Conservation (phyloP, 352 stramenopile genomes). For the Phytophthora melonis region DNA sequence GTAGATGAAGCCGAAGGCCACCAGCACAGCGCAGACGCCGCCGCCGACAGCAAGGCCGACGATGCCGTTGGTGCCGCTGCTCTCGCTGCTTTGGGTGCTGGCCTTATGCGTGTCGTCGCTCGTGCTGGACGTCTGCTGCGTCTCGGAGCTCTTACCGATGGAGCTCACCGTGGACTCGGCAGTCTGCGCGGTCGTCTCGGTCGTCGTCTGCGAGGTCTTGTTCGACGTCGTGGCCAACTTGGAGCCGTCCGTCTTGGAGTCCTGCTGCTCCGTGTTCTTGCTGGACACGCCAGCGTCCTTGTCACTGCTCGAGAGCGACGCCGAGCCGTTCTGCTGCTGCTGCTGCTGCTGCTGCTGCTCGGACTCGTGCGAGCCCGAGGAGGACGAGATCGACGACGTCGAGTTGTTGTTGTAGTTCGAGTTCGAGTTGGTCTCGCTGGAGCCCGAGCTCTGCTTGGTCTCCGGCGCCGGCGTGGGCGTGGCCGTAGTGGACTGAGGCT, state of each 20-base stretch:
- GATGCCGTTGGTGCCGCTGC: neutral
- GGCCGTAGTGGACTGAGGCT: slow-evolving; percentile 19
- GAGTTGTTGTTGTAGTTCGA: neutral
- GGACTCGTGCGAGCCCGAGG: slow-evolving; percentile 22
- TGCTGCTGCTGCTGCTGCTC: neutral
- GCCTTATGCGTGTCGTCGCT: slow-evolving; percentile 37
- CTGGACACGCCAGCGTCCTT: slow-evolving; percentile 32
- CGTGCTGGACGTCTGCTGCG: slow-evolving; percentile 37
- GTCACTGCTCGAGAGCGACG: slow-evolving; percentile 24
- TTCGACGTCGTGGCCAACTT: slow-evolving; percentile 29
- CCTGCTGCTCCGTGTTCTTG: slow-evolving; percentile 22
- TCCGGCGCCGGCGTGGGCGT: slow-evolving; percentile 23
- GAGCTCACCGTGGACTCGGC: slow-evolving; percentile 25
- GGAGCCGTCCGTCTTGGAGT: slow-evolving; percentile 28
- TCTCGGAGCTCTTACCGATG: slow-evolving; percentile 37
- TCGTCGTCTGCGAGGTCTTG: slow-evolving; percentile 23
- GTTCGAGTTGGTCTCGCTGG: slow-evolving; percentile 21
- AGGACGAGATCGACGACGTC: slow-evolving; percentile 20
- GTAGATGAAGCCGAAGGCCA: slow-evolving; percentile 84
- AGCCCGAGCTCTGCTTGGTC: slow-evolving; percentile 28
- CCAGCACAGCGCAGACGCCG: slow-evolving; percentile 51
- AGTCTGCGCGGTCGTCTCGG: neutral
- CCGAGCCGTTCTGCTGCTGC: slow-evolving; percentile 1
- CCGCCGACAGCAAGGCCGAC: slow-evolving; percentile 42
- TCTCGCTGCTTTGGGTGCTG: slow-evolving; percentile 51